Evolutionary conservation across 805 yeast genomes (phyloP).

Genomic region (Ogataea nakhonphanomensis): DNA sequence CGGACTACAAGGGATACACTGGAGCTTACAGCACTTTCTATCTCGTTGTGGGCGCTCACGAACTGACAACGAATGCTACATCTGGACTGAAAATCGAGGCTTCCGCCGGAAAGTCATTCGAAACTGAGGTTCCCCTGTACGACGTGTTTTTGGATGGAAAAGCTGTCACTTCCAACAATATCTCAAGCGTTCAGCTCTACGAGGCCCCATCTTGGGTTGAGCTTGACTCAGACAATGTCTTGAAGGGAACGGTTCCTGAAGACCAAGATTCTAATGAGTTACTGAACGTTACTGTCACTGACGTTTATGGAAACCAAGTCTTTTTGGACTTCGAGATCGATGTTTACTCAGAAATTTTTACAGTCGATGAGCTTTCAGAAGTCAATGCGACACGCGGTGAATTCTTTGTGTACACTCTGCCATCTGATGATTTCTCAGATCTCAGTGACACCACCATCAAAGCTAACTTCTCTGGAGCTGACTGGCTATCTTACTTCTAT

Average conservation of each 20-base stretch:
- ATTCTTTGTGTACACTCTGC: conserved; percentile 54
- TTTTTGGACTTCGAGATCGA: conserved; percentile 55
- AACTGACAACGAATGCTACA: conserved; percentile 62
- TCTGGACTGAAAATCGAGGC: conserved; percentile 60
- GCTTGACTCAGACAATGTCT: conserved; percentile 37
- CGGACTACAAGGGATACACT: conserved; percentile 72
- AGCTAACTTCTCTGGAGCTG: conserved; percentile 39
- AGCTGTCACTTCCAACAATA: conserved; percentile 44
- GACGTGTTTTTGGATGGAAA: conserved; percentile 63
- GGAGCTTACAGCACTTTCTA: conserved; percentile 69
- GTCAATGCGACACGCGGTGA: conserved; percentile 67
- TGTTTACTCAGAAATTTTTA: conserved; percentile 52
- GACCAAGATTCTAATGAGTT: conserved; percentile 35
- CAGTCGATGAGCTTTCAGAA: conserved; percentile 47
- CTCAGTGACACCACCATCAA: conserved; percentile 45
- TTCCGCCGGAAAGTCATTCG: conserved; percentile 54
- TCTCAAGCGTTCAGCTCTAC: conserved; percentile 48
- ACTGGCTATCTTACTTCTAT: conserved; percentile 66
- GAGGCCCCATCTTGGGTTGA: conserved; percentile 62
- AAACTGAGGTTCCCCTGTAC: conserved; percentile 57
- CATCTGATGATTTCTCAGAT: conserved; percentile 56
- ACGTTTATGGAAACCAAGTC: conserved; percentile 58
- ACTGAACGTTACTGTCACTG: conserved; percentile 57
- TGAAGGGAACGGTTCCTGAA: conserved; percentile 57
- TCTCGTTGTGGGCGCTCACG: conserved; percentile 85